Evolutionary conservation across 2,329 filamentous ascomycete species (phyloP), one percentile per base, ranked within the genome.

Genomic region (Rutstroemia sp.): DNA sequence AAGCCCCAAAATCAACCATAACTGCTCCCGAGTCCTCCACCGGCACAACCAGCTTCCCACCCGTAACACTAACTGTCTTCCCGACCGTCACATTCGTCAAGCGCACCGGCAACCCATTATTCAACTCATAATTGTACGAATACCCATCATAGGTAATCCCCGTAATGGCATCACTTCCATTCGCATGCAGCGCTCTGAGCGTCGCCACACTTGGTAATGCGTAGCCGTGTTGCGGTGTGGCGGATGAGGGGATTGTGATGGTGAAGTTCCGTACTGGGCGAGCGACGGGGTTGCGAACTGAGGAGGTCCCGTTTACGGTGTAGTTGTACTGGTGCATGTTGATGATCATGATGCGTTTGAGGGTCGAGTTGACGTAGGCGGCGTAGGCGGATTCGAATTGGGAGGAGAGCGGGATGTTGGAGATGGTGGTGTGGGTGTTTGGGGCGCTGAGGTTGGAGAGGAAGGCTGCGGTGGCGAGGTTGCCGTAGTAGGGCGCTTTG

Each of bases 401-500:
- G 4, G 58, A 50, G 2, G 65, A 25, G 9, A 79, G 68, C 0
- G 73, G 72, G 5, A 84, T 64, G 51, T 78, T 73, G n/a, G 73
- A 71, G 23, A 86, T 72, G 12, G 73, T 72, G 3, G 78, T 72
- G 8, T 3, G 8, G 27, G 27, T 30, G 14, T 69, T 61, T 21
- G 60, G 59, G 3, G 58, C 56, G 3, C 61, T 65, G 9, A 74
- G 63, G 56, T 77, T 68, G 1, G 78, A 76, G 2, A 86, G 67
- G 62, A 82, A 78, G 1, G 77, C 75, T 0, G 83, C 81, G 1
- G 81, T 79, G 34, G 77, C 78, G 16, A 84, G 70, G 66, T 80
- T 81, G 16, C 80, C 82, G 62, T 87, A 86, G 67, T 84, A 87
- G 0, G 83, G 82, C 0, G 83, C 71, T 64, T 83, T 84, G 19